These are phyloP conservation scores for Cryptococcus neoformans DNA, from an alignment of 1,284 basidiomycete genomes.

Conservation along the genomic window DNA sequence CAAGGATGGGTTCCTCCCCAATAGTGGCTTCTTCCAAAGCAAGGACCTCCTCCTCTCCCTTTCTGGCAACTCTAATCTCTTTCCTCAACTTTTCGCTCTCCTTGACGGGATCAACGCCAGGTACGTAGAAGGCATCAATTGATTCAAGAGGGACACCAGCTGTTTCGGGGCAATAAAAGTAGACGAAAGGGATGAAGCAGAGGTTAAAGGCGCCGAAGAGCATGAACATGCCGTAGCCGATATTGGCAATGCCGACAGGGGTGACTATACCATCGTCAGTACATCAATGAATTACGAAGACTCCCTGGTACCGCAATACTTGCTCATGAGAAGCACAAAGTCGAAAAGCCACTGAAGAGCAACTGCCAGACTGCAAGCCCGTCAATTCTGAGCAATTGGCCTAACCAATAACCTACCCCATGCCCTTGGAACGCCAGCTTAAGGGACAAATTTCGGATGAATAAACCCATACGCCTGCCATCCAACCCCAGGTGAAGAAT, in stretches of 20 bases:
- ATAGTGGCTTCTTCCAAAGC: no score
- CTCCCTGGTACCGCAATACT: not conserved
- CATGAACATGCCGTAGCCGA: conserved; percentile 54
- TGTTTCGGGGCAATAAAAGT: conserved; percentile 30
- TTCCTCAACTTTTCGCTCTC: conserved; percentile 8
- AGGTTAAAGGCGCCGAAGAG: conserved; percentile 56
- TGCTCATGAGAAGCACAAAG: conserved; percentile 53
- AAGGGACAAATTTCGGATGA: conserved; percentile 19
- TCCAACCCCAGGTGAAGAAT: conserved; percentile 20
- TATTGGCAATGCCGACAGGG: conserved; percentile 55
- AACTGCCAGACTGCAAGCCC: conserved; percentile 12
- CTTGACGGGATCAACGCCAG: conserved; percentile 18
- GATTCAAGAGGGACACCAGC: conserved; percentile 19
- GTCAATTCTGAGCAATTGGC: not conserved
- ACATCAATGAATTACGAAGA: not conserved
- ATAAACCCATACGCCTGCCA: conserved; percentile 21
- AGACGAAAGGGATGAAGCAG: conserved; percentile 54
- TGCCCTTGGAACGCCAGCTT: conserved; percentile 18
- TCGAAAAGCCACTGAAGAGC: conserved; percentile 18
- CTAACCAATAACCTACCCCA: conserved; percentile 8
- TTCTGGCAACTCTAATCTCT: not conserved
- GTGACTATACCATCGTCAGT: conserved; percentile 37
- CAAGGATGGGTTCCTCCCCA: not conserved
- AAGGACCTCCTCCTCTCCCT: not conserved
- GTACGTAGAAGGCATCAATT: conserved; percentile 17